Evolutionary conservation across 305 asterid genomes (phyloP).

Genomic region (Caryopteris hybrid): DNA sequence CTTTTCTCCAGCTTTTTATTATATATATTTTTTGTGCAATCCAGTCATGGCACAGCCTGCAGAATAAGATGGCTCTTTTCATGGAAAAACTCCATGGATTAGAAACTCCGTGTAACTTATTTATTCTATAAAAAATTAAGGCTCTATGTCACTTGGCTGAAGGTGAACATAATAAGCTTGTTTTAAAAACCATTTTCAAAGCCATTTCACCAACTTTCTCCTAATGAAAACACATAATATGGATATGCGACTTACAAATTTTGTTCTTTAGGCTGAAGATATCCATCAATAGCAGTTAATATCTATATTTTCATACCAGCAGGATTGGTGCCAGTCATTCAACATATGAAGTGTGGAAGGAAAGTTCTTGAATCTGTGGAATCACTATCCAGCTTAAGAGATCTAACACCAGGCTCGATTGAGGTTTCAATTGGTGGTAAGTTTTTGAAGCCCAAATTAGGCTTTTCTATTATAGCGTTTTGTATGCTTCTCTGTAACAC

Average conservation of each 20-base stretch:
- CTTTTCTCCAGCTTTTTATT: neutral
- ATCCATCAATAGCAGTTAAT: slow-evolving; percentile 23
- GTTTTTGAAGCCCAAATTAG: slow-evolving; percentile 12
- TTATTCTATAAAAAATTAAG: neutral
- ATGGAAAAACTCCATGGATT: neutral
- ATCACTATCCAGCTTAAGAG: slow-evolving; percentile 37
- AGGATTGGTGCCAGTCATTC: slow-evolving; percentile 90
- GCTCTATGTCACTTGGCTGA: neutral
- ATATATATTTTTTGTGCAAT: neutral
- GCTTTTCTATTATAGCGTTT: slow-evolving; percentile 14
- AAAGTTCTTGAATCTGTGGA: slow-evolving; percentile 53
- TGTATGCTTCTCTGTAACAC: slow-evolving; percentile 8
- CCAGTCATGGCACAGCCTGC: slow-evolving; percentile 4
- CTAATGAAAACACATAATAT: slow-evolving; percentile 2
- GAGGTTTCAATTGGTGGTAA: slow-evolving; percentile 74
- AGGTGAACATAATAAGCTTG: neutral
- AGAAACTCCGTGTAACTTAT: neutral
- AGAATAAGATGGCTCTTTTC: neutral
- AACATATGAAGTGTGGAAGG: slow-evolving; percentile 59
- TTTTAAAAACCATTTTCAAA: neutral
- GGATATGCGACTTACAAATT: neutral
- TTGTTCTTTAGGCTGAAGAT: slow-evolving; percentile 6
- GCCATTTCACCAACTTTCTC: neutral
- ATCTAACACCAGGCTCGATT: slow-evolving; percentile 35
- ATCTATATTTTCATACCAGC: slow-evolving; percentile 22